Conservation (phyloP, 345 rosid species). For the Aquilaria yunnanensis region DNA sequence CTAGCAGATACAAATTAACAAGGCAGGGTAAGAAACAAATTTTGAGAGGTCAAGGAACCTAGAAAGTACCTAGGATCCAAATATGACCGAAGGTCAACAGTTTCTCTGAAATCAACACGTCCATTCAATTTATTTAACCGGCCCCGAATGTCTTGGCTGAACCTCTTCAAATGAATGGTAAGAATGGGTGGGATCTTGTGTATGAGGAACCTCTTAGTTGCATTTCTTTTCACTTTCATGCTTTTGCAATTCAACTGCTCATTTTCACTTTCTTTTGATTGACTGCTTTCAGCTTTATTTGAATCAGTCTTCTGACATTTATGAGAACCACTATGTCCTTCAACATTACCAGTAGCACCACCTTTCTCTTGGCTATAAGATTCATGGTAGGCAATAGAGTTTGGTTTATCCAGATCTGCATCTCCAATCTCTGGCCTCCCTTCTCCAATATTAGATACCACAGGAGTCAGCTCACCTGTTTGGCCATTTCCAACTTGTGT, state of each 20-base stretch:
- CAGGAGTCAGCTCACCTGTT: conserved; percentile 11
- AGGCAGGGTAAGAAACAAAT: not conserved
- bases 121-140: conserved; percentile 90
- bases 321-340: conserved; percentile 24
- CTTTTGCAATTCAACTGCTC: conserved; percentile 33
- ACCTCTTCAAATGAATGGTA: conserved; percentile 90
- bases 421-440: conserved; percentile 13
- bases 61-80: conserved; percentile 72
- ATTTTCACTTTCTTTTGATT: conserved; percentile 31
- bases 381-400: conserved; percentile 18
- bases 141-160: conserved; percentile 93
- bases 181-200: conserved; percentile 75
- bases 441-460: conserved; percentile 14
- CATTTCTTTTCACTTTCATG: conserved; percentile 78
- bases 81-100: conserved; percentile 63
- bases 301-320: conserved; percentile 26
- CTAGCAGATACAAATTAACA: not conserved
- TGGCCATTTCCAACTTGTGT: conserved; percentile 20
- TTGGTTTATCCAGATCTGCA: conserved; percentile 19
- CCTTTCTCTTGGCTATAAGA: conserved; percentile 28
- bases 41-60: not conserved
- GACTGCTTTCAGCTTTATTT: conserved; percentile 28
- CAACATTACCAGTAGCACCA: conserved; percentile 22
- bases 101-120: conserved; percentile 69
- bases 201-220: conserved; percentile 76